These are phyloP conservation scores for Nyctanthes arbortristis DNA, from an alignment of 257 asterid genomes.

Conservation along the genomic window DNA sequence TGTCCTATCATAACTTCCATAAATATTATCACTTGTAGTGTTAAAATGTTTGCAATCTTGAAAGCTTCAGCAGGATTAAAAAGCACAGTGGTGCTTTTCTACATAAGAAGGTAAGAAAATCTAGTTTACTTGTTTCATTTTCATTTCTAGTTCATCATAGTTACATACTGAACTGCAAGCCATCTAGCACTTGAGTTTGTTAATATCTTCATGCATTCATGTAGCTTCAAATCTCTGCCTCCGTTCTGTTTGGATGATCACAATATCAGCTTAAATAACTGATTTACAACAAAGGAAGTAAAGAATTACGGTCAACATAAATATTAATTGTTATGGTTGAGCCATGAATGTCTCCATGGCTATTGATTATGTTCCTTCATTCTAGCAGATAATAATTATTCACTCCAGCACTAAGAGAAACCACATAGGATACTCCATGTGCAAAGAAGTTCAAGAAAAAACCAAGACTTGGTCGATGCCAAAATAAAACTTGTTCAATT, in stretches of 20 bases:
- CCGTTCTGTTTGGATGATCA: too few species aligned
- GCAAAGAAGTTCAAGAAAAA: too few species aligned
- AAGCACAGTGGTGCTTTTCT: not conserved
- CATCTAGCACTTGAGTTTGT: not conserved
- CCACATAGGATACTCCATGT: too few species aligned
- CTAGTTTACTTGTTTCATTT: not conserved
- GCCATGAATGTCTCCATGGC: not conserved
- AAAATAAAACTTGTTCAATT: not conserved
- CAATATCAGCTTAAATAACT: not conserved
- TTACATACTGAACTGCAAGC: not conserved
- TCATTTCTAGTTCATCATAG: not conserved
- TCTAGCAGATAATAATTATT: not conserved
- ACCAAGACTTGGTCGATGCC: not conserved
- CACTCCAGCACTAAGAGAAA: not conserved
- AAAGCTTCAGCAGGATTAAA: not conserved
- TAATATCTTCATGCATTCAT: too few species aligned
- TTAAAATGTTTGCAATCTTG: not conserved
- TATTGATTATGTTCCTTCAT: not conserved
- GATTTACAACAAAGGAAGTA: not conserved
- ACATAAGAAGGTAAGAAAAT: not conserved
- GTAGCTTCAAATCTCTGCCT: too few species aligned
- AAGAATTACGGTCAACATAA: not conserved
- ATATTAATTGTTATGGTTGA: too few species aligned
- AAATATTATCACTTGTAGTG: not conserved
- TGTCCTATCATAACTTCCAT: not conserved